These are phyloP conservation scores for Cryptococcus jaspeensis DNA, from an alignment of 1,284 basidiomycete genomes.

Conservation along the genomic window DNA sequence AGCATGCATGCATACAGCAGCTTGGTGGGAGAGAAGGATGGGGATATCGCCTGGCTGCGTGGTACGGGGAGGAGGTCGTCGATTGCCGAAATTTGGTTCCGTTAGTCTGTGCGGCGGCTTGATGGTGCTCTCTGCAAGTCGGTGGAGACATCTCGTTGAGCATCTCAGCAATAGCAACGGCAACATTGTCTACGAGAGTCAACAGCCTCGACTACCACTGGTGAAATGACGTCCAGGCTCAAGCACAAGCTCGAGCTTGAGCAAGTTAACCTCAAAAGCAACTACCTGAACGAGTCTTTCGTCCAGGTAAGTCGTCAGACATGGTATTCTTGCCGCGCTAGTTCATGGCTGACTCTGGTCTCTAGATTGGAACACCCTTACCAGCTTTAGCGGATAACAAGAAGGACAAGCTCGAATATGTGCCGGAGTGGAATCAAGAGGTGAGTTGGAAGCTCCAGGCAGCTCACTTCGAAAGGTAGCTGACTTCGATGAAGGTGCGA, in stretches of 20 bases:
- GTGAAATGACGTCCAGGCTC: constrained; percentile 55
- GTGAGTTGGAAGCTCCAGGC: constrained; percentile 52
- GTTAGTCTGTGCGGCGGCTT: too few species aligned
- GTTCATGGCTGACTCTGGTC: constrained; percentile 13
- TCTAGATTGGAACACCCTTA: constrained; percentile 83
- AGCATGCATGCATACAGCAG: too few species aligned
- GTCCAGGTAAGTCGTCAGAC: constrained; percentile 63
- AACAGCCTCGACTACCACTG: not conserved
- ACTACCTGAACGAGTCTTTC: constrained; percentile 81
- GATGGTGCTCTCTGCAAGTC: too few species aligned
- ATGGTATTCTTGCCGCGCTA: constrained; percentile 6
- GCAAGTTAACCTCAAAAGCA: constrained; percentile 69
- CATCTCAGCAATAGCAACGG: too few species aligned
- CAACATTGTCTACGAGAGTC: too few species aligned
- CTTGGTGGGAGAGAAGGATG: too few species aligned
- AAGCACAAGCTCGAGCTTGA: constrained; percentile 71
- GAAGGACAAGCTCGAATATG: constrained; percentile 87
- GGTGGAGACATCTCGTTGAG: too few species aligned
- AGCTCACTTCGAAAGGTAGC: not conserved
- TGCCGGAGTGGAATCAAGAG: constrained; percentile 97
- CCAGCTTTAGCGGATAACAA: constrained; percentile 79
- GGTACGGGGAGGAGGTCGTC: too few species aligned
- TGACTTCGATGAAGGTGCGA: constrained; percentile 60
- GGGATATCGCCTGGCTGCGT: too few species aligned
- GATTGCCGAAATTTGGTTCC: too few species aligned